Evolutionary conservation across 2,329 filamentous ascomycete species (phyloP).

Genomic region (Fusarium coffeatum): DNA sequence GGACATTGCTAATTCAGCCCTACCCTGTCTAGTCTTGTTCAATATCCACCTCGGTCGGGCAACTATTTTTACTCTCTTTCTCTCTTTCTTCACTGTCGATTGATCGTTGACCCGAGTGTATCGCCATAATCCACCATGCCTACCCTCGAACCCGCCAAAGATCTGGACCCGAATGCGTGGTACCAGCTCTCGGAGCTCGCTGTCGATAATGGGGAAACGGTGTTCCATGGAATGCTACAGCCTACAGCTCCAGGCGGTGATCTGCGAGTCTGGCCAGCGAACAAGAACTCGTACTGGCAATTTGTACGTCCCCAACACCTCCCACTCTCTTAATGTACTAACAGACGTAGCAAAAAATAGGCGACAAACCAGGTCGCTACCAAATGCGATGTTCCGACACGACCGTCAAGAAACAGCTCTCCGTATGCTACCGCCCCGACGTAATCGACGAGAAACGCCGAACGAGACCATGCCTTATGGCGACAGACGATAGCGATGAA

Average conservation of each 20-base stretch:
- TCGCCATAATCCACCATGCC: conserved; percentile 22
- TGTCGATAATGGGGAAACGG: conserved; percentile 46
- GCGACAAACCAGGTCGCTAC: conserved; percentile 47
- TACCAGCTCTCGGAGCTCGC: conserved; percentile 51
- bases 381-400: conserved; percentile 47
- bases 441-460: conserved; percentile 42
- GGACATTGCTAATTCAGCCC: conserved; percentile 11
- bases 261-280: conserved; percentile 38
- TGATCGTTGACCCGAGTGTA: no score
- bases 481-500: conserved; percentile 40
- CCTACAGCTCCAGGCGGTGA: conserved; percentile 18
- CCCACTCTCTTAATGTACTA: no score
- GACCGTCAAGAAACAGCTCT: conserved; percentile 47
- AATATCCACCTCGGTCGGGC: background rate
- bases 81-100: no score
- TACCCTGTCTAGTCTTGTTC: conserved; percentile 1
- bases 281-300: conserved; percentile 23
- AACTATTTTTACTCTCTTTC: background rate
- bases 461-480: conserved; percentile 48
- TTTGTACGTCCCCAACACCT: conserved; percentile 13
- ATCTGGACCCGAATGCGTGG: conserved; percentile 52
- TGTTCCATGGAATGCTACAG: conserved; percentile 43
- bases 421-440: conserved; percentile 43
- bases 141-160: conserved; percentile 32
- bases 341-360: conserved; percentile 44